Conservation (phyloP, 2,329 filamentous ascomycete species). For the Tolypocladium pustulatum region DNA sequence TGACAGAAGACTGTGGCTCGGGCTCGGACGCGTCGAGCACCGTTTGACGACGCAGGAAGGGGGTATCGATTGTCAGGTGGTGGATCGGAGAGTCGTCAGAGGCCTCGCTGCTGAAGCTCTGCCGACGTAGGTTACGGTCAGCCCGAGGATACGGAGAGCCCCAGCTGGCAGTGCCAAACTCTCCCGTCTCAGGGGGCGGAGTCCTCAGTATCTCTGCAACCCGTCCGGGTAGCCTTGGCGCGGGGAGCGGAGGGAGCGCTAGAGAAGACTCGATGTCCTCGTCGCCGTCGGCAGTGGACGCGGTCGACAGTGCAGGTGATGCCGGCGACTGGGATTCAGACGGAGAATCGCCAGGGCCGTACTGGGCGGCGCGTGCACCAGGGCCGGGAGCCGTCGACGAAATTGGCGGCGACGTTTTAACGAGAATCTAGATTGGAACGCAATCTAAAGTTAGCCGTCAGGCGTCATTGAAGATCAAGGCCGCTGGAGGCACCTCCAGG, state of each 20-base stretch:
- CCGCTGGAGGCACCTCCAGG: not conserved
- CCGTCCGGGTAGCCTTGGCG: conserved; percentile 46
- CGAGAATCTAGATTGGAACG: conserved; percentile 20
- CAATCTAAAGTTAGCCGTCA: conserved; percentile 16
- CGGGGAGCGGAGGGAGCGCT: conserved; percentile 45
- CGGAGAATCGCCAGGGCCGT: conserved; percentile 33
- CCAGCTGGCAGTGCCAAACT: conserved; percentile 70
- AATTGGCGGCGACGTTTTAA: conserved; percentile 47
- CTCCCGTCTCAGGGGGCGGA: conserved; percentile 26
- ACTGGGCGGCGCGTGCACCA: conserved; percentile 48
- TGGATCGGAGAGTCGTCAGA: conserved; percentile 53
- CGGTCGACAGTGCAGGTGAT: conserved; percentile 51
- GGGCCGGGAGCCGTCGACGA: conserved; percentile 39
- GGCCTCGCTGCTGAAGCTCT: conserved; percentile 46
- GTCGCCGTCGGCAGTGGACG: conserved; percentile 49
- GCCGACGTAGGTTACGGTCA: conserved; percentile 38
- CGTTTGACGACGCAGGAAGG: conserved; percentile 48
- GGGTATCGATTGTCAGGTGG: conserved; percentile 50
- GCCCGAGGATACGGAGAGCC: conserved; percentile 77
- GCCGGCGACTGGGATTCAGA: conserved; percentile 26
- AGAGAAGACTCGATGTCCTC: conserved; percentile 45
- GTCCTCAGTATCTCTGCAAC: conserved; percentile 44
- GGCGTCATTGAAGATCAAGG: not conserved
- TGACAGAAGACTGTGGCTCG: conserved; percentile 24
- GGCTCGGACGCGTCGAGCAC: conserved; percentile 22